These are phyloP conservation scores for Sclerotinia trifoliorum DNA, from an alignment of 2,329 filamentous ascomycete genomes.

Conservation along the genomic window DNA sequence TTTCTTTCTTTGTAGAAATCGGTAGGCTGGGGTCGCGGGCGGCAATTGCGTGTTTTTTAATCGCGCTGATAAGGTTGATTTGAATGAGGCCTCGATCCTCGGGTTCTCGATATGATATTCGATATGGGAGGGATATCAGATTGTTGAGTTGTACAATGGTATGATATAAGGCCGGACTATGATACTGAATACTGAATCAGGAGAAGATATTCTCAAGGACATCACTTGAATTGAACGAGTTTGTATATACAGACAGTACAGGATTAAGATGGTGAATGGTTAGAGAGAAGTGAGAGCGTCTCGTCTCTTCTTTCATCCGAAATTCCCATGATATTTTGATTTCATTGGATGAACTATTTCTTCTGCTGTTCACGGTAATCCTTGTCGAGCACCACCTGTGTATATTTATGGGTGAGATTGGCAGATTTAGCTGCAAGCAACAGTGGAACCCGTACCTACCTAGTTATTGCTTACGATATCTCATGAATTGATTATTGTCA, in stretches of 20 bases:
- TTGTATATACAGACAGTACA: neutral
- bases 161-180: neutral
- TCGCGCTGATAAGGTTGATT: constrained; percentile 15
- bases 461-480: constrained; percentile 7
- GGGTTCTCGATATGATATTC: neutral
- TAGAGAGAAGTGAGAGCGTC: neutral
- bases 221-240: neutral
- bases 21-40: constrained; percentile 8
- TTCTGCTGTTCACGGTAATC: neutral
- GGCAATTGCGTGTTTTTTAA: constrained; percentile 17
- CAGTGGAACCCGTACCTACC: constrained; percentile 8
- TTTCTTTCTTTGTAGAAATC: neutral
- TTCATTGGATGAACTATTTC: constrained; percentile 17
- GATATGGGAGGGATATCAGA: neutral
- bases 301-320: constrained; percentile 16
- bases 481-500: neutral
- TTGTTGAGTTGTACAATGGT: neutral
- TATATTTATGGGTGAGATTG: constrained; percentile 17
- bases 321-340: constrained; percentile 10
- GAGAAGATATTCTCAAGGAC: neutral
- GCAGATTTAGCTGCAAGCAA: constrained; percentile 11
- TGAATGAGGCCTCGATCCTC: neutral
- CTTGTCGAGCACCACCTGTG: constrained; percentile 19
- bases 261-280: neutral
- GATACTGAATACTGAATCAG: neutral